Evolutionary conservation across 1,284 basidiomycete species (phyloP).

Genomic region (Stereum hirsutum): DNA sequence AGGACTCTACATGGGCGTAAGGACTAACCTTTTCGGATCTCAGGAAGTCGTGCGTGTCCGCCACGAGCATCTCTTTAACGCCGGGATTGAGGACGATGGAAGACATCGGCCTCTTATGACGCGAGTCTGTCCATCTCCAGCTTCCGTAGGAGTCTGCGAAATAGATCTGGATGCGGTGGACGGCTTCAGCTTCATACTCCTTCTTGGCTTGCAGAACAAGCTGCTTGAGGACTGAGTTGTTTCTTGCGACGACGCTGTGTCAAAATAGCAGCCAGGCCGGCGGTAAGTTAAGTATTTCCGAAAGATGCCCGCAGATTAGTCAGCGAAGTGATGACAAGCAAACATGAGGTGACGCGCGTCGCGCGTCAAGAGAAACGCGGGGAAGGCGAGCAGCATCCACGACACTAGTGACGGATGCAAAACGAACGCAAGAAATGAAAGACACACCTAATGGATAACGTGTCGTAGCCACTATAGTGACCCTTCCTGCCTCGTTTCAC

Average conservation of each 20-base stretch:
- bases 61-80: constrained; percentile 76
- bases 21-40: constrained; percentile 60
- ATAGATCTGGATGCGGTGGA: constrained; percentile 78
- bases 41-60: constrained; percentile 75
- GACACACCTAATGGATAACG: constrained; percentile 61
- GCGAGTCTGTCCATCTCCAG: constrained; percentile 77
- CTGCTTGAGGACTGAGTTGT: constrained; percentile 73
- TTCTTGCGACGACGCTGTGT: constrained; percentile 67
- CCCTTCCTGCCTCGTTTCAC: constrained; percentile 58
- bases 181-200: constrained; percentile 75
- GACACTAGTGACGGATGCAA: no score
- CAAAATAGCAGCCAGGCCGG: no score
- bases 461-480: constrained; percentile 61
- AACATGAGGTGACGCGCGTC: not conserved
- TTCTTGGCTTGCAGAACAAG: constrained; percentile 81
- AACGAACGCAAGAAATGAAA: not conserved
- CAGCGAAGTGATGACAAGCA: constrained; percentile 6
- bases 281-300: no score
- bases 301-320: constrained; percentile 1
- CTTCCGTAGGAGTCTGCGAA: constrained; percentile 80
- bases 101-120: constrained; percentile 72
- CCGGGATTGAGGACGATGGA: constrained; percentile 76
- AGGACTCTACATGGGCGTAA: no score
- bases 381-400: no score
- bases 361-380: constrained; percentile 5